Evolutionary conservation across 257 asterid genomes (phyloP).

Genomic region (Lithospermum erythrorhizon): DNA sequence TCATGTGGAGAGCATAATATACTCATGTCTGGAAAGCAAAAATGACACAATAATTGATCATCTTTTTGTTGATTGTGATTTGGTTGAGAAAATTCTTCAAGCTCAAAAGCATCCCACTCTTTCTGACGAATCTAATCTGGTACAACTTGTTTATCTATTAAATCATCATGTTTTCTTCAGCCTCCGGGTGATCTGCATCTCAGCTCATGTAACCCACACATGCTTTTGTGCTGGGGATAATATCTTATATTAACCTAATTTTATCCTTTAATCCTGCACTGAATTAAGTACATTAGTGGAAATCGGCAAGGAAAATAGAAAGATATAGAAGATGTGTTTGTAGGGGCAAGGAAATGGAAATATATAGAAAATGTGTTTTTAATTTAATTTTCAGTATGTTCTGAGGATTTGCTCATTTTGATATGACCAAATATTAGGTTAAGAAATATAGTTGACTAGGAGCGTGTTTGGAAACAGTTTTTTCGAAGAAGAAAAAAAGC

Average conservation of each 20-base stretch:
- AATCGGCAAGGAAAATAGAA: no score
- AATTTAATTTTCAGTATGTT: no score
- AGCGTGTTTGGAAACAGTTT: no score
- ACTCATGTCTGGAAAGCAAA: slow-evolving; percentile 80
- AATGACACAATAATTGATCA: slow-evolving; percentile 39
- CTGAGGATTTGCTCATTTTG: no score
- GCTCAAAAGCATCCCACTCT: slow-evolving; percentile 50
- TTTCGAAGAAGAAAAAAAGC: no score
- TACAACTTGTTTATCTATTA: slow-evolving; percentile 6
- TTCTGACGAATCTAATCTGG: slow-evolving; percentile 52
- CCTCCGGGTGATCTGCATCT: background rate
- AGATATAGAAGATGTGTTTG: no score
- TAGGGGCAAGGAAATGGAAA: no score
- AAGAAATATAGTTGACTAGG: no score
- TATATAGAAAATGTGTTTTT: no score
- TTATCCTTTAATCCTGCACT: background rate
- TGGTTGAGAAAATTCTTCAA: slow-evolving; percentile 64
- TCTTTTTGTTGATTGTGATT: slow-evolving; percentile 59
- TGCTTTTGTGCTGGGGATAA: background rate
- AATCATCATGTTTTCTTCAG: background rate
- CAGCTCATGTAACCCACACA: background rate
- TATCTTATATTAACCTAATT: background rate
- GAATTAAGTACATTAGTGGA: no score
- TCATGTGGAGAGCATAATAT: slow-evolving; percentile 86
- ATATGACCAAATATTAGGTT: no score